phyloP scores from a whole-genome alignment of 805 yeast species.

The Starmera pachycereana region DNA sequence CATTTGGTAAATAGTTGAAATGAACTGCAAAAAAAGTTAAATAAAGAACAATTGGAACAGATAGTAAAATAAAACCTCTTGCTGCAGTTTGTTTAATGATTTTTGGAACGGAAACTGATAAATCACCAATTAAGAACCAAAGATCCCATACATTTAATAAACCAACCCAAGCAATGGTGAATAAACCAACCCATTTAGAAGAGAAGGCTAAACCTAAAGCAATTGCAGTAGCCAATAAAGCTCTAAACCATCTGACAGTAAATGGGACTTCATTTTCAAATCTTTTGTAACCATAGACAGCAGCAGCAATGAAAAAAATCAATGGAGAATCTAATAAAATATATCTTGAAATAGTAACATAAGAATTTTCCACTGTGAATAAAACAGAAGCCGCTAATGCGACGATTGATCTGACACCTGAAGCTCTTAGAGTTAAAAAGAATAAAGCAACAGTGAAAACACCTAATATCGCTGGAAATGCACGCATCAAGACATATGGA shows the following conservation, averaged over 20 bases:
- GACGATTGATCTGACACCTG: constrained; percentile 60
- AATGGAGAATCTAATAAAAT: constrained; percentile 70
- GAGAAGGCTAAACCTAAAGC: constrained; percentile 66
- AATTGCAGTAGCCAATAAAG: constrained; percentile 53
- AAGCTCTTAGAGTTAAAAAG: constrained; percentile 58
- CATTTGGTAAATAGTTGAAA: constrained; percentile 42
- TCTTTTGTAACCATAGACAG: constrained; percentile 55
- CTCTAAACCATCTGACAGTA: constrained; percentile 43
- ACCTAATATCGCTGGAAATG: constrained; percentile 59
- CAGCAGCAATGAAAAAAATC: constrained; percentile 64
- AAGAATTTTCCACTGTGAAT: constrained; percentile 57
- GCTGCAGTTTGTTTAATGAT: constrained; percentile 36
- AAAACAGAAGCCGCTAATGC: constrained; percentile 47
- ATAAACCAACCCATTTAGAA: constrained; percentile 80
- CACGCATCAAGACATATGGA: constrained; percentile 65
- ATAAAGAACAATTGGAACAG: constrained; percentile 49
- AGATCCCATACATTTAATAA: constrained; percentile 45
- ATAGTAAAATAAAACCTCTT: constrained; percentile 45
- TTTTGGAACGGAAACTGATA: constrained; percentile 34
- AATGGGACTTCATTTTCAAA: constrained; percentile 59
- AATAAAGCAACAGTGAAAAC: constrained; percentile 53
- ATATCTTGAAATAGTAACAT: constrained; percentile 62
- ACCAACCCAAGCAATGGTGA: constrained; percentile 76
- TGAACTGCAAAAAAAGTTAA: constrained; percentile 52
- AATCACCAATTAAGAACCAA: constrained; percentile 69